Conservation (phyloP, 2,329 filamentous ascomycete genomes). For the Magnaporthales sp. region DNA sequence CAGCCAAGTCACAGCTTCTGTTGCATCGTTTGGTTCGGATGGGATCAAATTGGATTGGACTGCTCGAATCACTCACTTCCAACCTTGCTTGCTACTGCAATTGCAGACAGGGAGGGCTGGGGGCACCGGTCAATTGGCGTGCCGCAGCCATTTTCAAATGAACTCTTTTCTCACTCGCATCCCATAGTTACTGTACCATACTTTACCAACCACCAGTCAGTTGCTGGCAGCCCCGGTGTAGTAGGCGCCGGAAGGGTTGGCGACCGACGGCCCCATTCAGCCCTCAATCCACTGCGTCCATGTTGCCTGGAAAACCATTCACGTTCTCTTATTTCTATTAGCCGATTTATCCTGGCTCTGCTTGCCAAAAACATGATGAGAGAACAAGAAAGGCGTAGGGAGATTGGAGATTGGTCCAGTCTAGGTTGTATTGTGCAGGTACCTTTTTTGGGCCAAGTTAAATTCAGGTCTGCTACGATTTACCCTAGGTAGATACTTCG, state of each 20-base stretch:
- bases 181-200: not conserved
- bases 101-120: not conserved
- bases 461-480: not conserved
- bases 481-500: not conserved
- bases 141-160: not conserved
- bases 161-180: not conserved
- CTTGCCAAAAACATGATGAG: not conserved
- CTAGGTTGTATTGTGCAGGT: not conserved
- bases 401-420: not conserved
- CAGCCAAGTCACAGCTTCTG: not conserved
- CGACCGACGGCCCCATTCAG: not conserved
- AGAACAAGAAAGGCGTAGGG: not conserved
- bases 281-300: not conserved
- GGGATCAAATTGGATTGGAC: not conserved
- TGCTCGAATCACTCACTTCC: not conserved
- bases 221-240: not conserved
- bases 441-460: not conserved
- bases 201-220: not conserved
- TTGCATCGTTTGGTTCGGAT: not conserved
- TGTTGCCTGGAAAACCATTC: not conserved
- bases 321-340: not conserved
- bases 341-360: not conserved
- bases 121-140: not conserved
- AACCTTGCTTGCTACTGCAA: not conserved
- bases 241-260: not conserved